phyloP scores from a whole-genome alignment of 2,329 filamentous ascomycete species.

The Trichoderma harzianum region DNA sequence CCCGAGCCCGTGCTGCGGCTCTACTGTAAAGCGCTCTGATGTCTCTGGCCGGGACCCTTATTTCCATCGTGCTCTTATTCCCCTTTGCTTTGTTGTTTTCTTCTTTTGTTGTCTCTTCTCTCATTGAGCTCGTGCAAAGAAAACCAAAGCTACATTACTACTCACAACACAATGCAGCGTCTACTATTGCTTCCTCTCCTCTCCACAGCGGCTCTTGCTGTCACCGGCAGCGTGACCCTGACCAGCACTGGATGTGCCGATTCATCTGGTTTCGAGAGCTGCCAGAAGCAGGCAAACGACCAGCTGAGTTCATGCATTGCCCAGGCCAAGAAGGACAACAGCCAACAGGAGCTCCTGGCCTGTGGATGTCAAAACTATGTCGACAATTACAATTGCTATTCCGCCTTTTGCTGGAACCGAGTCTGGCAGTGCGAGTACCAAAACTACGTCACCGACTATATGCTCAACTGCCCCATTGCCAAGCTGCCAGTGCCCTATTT shows the following conservation, averaged over 20 bases:
- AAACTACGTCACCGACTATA: constrained; percentile 35
- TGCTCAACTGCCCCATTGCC: constrained; percentile 30
- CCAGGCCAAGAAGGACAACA: constrained; percentile 20
- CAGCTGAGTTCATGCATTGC: constrained; percentile 19
- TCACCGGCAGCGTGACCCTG: not conserved
- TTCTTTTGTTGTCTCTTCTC: not conserved
- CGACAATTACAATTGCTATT: constrained; percentile 35
- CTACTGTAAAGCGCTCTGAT: not conserved
- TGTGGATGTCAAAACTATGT: constrained; percentile 27
- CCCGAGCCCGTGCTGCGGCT: not conserved
- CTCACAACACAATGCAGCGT: not conserved
- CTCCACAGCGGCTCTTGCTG: not conserved
- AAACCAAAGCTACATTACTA: not conserved
- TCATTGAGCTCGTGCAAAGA: not conserved
- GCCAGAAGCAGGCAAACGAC: constrained; percentile 18
- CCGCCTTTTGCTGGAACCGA: constrained; percentile 37
- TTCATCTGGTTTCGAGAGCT: constrained; percentile 23
- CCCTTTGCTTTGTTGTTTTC: not conserved
- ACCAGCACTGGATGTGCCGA: constrained; percentile 23
- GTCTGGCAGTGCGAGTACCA: constrained; percentile 40
- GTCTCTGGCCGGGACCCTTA: not conserved
- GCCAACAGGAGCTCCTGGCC: constrained; percentile 20
- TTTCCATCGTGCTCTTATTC: not conserved
- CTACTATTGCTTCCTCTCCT: not conserved
- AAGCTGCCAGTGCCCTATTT: constrained; percentile 37